phyloP scores from a whole-genome alignment of 345 rosid species.

The Punica granatum region DNA sequence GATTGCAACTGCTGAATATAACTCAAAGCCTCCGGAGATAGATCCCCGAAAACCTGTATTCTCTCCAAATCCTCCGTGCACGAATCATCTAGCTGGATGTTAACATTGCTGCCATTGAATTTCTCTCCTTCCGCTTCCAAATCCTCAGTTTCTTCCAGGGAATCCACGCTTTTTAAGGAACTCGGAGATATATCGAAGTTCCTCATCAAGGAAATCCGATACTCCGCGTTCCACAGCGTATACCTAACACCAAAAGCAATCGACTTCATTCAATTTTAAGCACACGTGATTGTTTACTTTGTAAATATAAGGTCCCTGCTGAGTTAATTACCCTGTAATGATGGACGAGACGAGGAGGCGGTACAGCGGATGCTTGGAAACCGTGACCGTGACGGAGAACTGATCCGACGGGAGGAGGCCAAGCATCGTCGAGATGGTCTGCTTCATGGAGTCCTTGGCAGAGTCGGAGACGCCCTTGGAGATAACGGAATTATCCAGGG shows the following conservation, averaged over 20 bases:
- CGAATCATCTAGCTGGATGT: conserved; percentile 3
- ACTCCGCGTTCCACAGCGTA: conserved; percentile 93
- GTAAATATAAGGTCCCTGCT: not conserved
- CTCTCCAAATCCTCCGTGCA: conserved; percentile 34
- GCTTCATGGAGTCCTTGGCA: conserved; percentile 87
- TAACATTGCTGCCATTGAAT: conserved; percentile 12
- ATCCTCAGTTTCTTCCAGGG: conserved; percentile 14
- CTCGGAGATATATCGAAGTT: conserved; percentile 49
- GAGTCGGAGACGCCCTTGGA: conserved; percentile 81
- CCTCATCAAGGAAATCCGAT: conserved; percentile 63
- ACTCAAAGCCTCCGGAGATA: conserved; percentile 60
- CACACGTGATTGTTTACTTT: not conserved
- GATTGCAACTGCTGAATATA: conserved; percentile 55
- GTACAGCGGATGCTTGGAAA: conserved; percentile 55
- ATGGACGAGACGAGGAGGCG: conserved; percentile 72
- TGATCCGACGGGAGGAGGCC: conserved; percentile 88
- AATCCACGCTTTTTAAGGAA: conserved; percentile 17
- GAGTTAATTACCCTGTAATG: conserved; percentile 63
- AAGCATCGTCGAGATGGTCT: conserved; percentile 82
- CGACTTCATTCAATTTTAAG: not conserved
- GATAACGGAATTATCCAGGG: conserved; percentile 66
- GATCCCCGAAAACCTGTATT: conserved; percentile 52
- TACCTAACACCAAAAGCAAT: conserved; percentile 37
- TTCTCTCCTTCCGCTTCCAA: conserved; percentile 24
- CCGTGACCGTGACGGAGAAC: conserved; percentile 49